Evolutionary conservation across 2,329 filamentous ascomycete species (phyloP).

Genomic region (Botryosphaeria agaves): DNA sequence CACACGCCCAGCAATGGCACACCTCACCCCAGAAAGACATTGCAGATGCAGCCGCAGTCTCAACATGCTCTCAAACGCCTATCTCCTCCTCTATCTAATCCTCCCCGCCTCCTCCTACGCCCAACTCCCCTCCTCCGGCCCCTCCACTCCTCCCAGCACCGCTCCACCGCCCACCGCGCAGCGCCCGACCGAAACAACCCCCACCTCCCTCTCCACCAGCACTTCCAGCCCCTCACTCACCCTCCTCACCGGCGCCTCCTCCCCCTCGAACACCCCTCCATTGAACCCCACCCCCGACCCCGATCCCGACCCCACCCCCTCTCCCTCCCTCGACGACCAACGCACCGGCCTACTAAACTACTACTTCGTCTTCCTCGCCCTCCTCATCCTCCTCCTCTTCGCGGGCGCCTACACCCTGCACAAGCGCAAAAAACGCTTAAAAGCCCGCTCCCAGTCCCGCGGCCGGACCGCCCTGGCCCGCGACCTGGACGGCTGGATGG

Average conservation of each 20-base stretch:
- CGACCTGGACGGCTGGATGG: slow-evolving; percentile 18
- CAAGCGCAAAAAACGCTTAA: slow-evolving; percentile 18
- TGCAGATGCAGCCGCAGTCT: no score
- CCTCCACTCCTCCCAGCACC: background rate
- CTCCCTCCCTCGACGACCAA: slow-evolving; percentile 2
- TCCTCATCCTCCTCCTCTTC: slow-evolving; percentile 28
- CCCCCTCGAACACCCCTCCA: background rate
- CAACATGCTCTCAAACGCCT: no score
- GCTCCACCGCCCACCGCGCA: no score
- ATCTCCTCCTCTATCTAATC: slow-evolving; percentile 4
- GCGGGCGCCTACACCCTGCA: slow-evolving; percentile 26
- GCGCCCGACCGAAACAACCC: no score
- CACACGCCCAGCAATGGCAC: no score
- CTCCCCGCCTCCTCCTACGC: slow-evolving; percentile 20
- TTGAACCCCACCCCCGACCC: background rate
- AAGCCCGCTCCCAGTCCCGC: slow-evolving; percentile 10
- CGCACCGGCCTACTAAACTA: slow-evolving; percentile 22
- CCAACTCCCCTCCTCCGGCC: slow-evolving; percentile 17
- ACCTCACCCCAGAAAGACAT: no score
- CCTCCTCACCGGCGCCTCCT: background rate
- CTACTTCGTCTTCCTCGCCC: slow-evolving; percentile 40
- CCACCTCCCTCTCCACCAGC: background rate
- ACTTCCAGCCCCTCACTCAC: background rate
- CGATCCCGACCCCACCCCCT: background rate
- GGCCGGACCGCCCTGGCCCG: slow-evolving; percentile 17